phyloP scores from a whole-genome alignment of 176 grass and related monocot genomes.

The Rhynchospora breviuscula region DNA sequence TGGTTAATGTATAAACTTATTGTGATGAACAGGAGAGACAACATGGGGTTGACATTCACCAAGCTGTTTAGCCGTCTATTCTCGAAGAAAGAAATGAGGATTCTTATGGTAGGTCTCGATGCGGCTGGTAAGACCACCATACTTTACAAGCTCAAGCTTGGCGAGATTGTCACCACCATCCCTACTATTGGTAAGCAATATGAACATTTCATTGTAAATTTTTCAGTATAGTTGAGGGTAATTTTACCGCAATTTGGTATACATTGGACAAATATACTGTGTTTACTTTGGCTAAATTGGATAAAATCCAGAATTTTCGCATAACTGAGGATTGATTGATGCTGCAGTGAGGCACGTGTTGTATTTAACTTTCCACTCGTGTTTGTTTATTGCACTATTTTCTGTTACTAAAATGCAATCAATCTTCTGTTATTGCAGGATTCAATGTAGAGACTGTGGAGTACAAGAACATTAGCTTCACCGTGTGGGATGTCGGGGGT shows the following conservation, averaged over 20 bases:
- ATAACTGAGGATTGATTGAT: not conserved
- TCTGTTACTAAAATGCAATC: not conserved
- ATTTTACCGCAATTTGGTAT: not conserved
- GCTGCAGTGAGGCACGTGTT: not conserved
- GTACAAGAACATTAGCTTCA: slow-evolving; percentile 99
- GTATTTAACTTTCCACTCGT: not conserved
- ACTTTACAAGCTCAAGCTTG: slow-evolving; percentile 81
- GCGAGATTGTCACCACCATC: slow-evolving; percentile 78
- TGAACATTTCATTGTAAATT: not conserved
- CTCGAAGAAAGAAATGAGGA: slow-evolving; percentile 76
- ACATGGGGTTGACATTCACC: slow-evolving; percentile 67
- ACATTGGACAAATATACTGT: not conserved
- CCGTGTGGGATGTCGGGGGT: slow-evolving; percentile 96
- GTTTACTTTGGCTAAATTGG: not conserved
- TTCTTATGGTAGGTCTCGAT: slow-evolving; percentile 77
- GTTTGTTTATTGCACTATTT: not conserved
- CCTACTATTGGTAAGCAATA: slow-evolving; percentile 55
- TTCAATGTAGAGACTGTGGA: slow-evolving; percentile 86
- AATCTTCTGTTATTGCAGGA: slow-evolving; percentile 29
- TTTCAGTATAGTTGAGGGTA: not conserved
- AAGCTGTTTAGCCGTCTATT: slow-evolving; percentile 79
- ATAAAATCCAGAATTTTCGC: not conserved
- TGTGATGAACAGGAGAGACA: slow-evolving; percentile 12
- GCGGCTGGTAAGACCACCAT: slow-evolving; percentile 82
- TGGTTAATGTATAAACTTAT: not conserved